These are phyloP conservation scores for Oenanthe javanica DNA, from an alignment of 140 eudicot genomes.

Conservation along the genomic window DNA sequence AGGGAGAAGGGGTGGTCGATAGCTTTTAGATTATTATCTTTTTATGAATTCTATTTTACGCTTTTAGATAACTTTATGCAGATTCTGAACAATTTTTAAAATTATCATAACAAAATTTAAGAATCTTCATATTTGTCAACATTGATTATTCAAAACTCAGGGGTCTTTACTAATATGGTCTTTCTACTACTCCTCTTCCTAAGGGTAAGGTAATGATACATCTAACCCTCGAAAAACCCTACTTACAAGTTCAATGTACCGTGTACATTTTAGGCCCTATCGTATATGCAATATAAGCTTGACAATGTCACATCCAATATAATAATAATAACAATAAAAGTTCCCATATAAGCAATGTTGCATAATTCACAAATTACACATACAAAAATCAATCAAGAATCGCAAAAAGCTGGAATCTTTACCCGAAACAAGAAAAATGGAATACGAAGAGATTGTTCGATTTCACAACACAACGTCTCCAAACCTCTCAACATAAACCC, in stretches of 20 bases:
- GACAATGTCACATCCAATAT: background rate
- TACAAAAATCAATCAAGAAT: background rate
- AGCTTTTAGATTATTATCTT: background rate
- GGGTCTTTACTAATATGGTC: background rate
- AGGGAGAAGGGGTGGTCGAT: background rate
- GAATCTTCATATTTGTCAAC: background rate
- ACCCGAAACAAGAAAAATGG: conserved; percentile 88
- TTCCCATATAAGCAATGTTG: background rate
- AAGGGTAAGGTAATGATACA: background rate
- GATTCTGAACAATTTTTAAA: background rate
- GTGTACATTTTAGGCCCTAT: background rate
- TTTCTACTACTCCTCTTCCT: background rate
- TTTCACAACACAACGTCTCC: conserved; percentile 33
- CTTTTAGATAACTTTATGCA: no score
- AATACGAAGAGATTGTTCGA: conserved; percentile 38
- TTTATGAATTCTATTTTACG: background rate
- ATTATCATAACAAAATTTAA: background rate
- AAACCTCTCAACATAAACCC: conserved; percentile 96
- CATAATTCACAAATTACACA: background rate
- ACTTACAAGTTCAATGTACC: background rate
- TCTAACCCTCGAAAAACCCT: background rate
- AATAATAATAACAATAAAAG: background rate
- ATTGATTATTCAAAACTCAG: background rate
- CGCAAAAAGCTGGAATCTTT: background rate
- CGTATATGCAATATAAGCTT: background rate